Conservation (phyloP, 306 rosid species). For the Prunus campanulata region DNA sequence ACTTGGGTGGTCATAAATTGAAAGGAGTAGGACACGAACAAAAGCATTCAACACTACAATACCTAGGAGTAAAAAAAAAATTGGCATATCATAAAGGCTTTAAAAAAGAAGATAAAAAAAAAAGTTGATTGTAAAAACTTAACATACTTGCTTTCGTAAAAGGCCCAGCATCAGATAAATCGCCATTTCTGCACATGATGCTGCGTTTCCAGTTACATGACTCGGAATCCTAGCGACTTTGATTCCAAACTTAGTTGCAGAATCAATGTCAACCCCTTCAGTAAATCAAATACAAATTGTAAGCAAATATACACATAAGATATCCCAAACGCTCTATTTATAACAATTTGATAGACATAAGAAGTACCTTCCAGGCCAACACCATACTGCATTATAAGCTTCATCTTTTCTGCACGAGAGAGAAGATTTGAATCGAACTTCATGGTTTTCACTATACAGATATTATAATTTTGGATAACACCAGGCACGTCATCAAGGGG, state of each 20-base stretch:
- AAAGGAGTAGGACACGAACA: neutral
- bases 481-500: slow-evolving; percentile 63
- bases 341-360: slow-evolving; percentile 11
- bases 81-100: neutral
- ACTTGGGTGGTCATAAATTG: neutral
- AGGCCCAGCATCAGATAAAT: slow-evolving; percentile 81
- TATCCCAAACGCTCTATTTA: neutral
- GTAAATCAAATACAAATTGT: slow-evolving; percentile 7
- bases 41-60: neutral
- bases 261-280: slow-evolving; percentile 83
- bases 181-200: slow-evolving; percentile 91
- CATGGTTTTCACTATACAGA: slow-evolving; percentile 61
- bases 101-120: too few relatives aligned
- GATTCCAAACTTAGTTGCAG: slow-evolving; percentile 83
- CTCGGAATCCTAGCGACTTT: slow-evolving; percentile 88
- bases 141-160: slow-evolving; percentile 81
- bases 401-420: slow-evolving; percentile 64
- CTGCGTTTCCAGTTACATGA: slow-evolving; percentile 69
- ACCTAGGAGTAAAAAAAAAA: neutral
- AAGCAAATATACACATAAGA: neutral
- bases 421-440: slow-evolving; percentile 59
- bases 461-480: slow-evolving; percentile 55
- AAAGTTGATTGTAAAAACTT: slow-evolving; percentile 10
- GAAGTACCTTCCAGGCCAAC: slow-evolving; percentile 84
- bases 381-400: slow-evolving; percentile 86